Evolutionary conservation across 371 early-diverging fungal genomes (phyloP), one percentile per base, ranked within the genome.

Genomic region (Rhizopus microsporus): DNA sequence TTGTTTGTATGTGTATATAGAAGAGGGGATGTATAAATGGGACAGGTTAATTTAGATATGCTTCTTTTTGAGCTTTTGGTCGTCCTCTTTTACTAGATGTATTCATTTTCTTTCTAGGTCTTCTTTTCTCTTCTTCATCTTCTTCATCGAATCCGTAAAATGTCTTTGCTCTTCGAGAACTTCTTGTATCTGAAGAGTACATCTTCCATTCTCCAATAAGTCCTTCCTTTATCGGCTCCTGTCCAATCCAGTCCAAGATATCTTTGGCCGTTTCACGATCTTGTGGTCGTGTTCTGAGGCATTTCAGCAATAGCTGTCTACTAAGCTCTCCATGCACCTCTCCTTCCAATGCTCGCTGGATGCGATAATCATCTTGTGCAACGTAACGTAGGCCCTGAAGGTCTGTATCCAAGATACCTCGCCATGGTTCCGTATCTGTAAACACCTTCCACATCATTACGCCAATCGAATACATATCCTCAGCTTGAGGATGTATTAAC

Each of bases 391-490:
- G 63, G n/a, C 77, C 82, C 64, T 81, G 82, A 35, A 87, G 55
- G 62, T 87, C 86, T 4, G 84, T 80, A 51, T 87, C 87, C 17
- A 87, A 68, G 39, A 85, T 79, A 0, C 87, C 87, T 37, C 77
- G 71, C 87, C 87, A 87, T 8, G 87, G 87, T 30, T 84, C 84
- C 6, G 82, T 84, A 38, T 84, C 86, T 2, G 86, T 75, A 62
- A 85, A 85, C 8, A 79, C 78, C 51, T 83, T 78, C 87, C 87
- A 87, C 5, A 84, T 82, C 71, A 87, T 72, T 10, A 87, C 83
- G 3, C 83, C 85, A 16, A 83, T 66, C 0, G 86, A 84, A 56
- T 85, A 87, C 48, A 87, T 79, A 54, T 87, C 87, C 52, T 87
- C 87, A 0, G 84, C 74, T 32, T 81, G 75, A 0, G 87, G 87